phyloP scores from a whole-genome alignment of 1,284 basidiomycete genomes.

The Puccinia polysora region DNA sequence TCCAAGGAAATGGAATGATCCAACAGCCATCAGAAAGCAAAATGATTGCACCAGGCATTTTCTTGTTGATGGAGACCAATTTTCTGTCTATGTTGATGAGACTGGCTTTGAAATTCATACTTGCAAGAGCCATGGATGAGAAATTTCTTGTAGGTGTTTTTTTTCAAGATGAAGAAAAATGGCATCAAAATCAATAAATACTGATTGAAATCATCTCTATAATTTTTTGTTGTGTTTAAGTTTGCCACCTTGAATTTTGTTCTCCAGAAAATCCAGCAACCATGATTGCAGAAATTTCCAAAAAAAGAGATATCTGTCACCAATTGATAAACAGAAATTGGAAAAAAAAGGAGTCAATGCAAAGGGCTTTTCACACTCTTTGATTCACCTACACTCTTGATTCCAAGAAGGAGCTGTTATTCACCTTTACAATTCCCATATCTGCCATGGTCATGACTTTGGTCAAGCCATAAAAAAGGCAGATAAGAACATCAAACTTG shows the following conservation, averaged over 20 bases:
- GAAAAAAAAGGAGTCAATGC: too few species aligned
- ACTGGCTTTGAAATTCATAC: too few species aligned
- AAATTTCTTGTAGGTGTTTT: too few species aligned
- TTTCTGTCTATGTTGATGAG: too few species aligned
- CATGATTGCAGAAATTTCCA: constrained; percentile 17
- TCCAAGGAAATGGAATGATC: too few species aligned
- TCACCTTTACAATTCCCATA: constrained; percentile 7
- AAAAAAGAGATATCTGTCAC: constrained; percentile 7
- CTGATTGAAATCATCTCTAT: too few species aligned
- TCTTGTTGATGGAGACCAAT: too few species aligned
- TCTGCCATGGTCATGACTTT: not conserved
- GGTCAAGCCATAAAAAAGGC: not conserved
- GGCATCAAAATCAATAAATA: too few species aligned
- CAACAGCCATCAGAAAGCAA: too few species aligned
- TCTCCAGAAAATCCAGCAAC: not conserved
- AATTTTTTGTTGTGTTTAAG: not conserved
- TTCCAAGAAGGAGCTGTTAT: not conserved
- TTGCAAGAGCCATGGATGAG: too few species aligned
- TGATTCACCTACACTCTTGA: constrained; percentile 15
- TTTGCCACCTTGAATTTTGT: not conserved
- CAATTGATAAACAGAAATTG: not conserved
- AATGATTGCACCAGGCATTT: too few species aligned
- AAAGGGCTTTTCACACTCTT: constrained; percentile 16
- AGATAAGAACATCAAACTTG: not conserved
- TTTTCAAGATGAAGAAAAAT: too few species aligned